A percentile compares a stretch with the other conserved stretches of the same genome.
Conservation (phyloP, 768 basidiomycete genomes). For the Boletus pseudo-olivaceus region DNA sequence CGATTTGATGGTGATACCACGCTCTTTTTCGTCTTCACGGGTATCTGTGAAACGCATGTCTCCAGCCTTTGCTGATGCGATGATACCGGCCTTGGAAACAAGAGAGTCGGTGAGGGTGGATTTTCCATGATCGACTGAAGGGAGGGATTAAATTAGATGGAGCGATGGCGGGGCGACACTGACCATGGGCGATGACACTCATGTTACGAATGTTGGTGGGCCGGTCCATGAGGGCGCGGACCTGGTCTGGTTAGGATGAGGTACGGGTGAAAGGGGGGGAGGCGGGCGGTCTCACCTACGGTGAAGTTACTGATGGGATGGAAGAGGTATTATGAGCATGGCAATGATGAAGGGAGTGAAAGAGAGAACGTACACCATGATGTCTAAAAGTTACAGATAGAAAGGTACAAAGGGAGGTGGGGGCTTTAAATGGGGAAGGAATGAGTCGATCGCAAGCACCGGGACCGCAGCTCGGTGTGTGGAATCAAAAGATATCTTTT, state of each 20-base stretch:
- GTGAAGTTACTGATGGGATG: slow-evolving; percentile 73
- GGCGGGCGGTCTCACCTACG: slow-evolving; percentile 54
- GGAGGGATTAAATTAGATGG: slow-evolving; percentile 15
- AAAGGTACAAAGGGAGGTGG: slow-evolving; percentile 14
- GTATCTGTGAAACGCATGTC: slow-evolving; percentile 98
- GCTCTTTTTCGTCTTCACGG: slow-evolving; percentile 96
- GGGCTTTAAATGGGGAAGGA: background rate
- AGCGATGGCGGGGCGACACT: slow-evolving; percentile 28
- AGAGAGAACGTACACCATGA: slow-evolving; percentile 72
- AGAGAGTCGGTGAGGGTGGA: slow-evolving; percentile 98
- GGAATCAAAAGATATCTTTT: slow-evolving; percentile 14
- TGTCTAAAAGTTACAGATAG: slow-evolving; percentile 46
- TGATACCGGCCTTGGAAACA: slow-evolving; percentile 99
- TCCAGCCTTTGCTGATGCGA: slow-evolving; percentile 90
- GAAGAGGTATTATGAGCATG: slow-evolving; percentile 29
- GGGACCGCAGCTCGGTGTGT: slow-evolving; percentile 23
- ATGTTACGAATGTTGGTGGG: slow-evolving; percentile 94
- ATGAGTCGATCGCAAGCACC: slow-evolving; percentile 23
- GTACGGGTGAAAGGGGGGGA: background rate
- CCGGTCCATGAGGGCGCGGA: slow-evolving; percentile 83
- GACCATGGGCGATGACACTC: slow-evolving; percentile 91
- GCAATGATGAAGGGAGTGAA: slow-evolving; percentile 1
- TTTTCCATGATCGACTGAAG: slow-evolving; percentile 97
- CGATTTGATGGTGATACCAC: slow-evolving; percentile 99
- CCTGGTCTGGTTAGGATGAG: slow-evolving; percentile 58